Percentiles rank a stretch among this genome's conserved stretches.
These are phyloP conservation scores for Mortierella claussenii DNA, from an alignment of 192 early-diverging fungal genomes.

Conservation along the genomic window DNA sequence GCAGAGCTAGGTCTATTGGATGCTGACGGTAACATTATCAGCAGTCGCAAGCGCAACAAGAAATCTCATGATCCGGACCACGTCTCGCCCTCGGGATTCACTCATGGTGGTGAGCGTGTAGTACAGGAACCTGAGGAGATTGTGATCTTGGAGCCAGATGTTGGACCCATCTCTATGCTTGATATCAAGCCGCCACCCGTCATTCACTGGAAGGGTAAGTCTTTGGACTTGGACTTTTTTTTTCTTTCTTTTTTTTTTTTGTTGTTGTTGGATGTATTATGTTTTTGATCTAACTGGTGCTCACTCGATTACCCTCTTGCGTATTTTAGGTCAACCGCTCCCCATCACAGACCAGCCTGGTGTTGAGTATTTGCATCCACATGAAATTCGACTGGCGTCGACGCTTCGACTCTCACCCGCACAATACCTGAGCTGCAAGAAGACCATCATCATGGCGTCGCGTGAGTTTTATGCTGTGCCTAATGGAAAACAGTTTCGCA, in stretches of 20 bases:
- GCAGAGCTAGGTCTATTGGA: slow-evolving; percentile 22
- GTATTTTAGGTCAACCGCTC: slow-evolving; percentile 57
- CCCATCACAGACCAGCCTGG: slow-evolving; percentile 50
- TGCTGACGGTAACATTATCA: slow-evolving; percentile 16
- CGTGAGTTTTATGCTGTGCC: slow-evolving; percentile 53
- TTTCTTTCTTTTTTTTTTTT: not conserved
- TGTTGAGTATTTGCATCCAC: slow-evolving; percentile 65
- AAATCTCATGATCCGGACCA: slow-evolving; percentile 32
- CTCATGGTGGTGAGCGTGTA: slow-evolving; percentile 47
- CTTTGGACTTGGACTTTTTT: not conserved
- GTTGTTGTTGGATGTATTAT: not conserved
- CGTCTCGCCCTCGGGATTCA: slow-evolving; percentile 31
- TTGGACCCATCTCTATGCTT: slow-evolving; percentile 32
- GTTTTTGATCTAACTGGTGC: not conserved
- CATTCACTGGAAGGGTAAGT: slow-evolving; percentile 44
- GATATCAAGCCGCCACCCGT: slow-evolving; percentile 17
- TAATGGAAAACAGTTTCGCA: slow-evolving; percentile 71
- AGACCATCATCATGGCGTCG: slow-evolving; percentile 75
- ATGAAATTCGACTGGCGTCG: slow-evolving; percentile 78
- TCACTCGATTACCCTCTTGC: too few relatives aligned
- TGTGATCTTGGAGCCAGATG: slow-evolving; percentile 25
- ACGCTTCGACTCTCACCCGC: slow-evolving; percentile 85
- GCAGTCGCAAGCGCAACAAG: slow-evolving; percentile 40
- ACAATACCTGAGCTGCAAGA: slow-evolving; percentile 87
- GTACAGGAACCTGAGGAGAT: slow-evolving; percentile 43